These are phyloP conservation scores for Fraxinus ornus DNA, from an alignment of 305 asterid species.

Conservation along the genomic window DNA sequence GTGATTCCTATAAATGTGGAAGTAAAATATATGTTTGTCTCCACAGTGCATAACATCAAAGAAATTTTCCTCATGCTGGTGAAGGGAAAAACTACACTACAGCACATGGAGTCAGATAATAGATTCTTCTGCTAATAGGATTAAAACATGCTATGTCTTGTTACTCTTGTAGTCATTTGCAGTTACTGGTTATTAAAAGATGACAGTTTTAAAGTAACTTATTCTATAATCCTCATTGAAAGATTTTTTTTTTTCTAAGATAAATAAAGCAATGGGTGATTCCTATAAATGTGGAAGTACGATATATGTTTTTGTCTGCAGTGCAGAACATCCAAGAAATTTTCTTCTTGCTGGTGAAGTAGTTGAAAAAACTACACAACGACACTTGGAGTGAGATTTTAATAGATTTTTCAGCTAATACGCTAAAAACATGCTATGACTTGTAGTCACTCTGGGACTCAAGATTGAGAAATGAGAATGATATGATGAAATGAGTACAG, in stretches of 20 bases:
- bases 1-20: background rate
- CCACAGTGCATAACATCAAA: background rate
- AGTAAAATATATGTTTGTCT: slow-evolving; percentile 11
- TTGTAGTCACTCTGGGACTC: slow-evolving; percentile 7
- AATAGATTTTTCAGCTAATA: slow-evolving; percentile 5
- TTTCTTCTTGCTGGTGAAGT: slow-evolving; percentile 9
- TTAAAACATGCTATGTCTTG: background rate
- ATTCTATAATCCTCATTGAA: background rate
- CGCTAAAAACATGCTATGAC: background rate
- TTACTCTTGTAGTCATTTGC: background rate
- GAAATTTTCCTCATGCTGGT: slow-evolving; percentile 6
- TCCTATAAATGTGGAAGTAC: slow-evolving; percentile 4
- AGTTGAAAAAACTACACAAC: background rate
- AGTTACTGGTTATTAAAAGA: background rate
- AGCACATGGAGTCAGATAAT: background rate
- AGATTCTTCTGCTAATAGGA: slow-evolving; percentile 1
- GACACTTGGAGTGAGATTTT: background rate
- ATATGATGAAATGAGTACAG: background rate
- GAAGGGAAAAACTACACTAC: background rate
- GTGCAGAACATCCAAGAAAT: slow-evolving; percentile 2
- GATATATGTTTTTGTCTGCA: slow-evolving; percentile 8
- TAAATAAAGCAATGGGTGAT: background rate
- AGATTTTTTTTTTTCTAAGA: background rate
- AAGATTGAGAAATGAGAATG: background rate
- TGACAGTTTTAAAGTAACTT: background rate